Evolutionary conservation across 768 basidiomycete species (phyloP), one percentile per base, ranked within the genome.

Genomic region (Lactarius hengduanensis): DNA sequence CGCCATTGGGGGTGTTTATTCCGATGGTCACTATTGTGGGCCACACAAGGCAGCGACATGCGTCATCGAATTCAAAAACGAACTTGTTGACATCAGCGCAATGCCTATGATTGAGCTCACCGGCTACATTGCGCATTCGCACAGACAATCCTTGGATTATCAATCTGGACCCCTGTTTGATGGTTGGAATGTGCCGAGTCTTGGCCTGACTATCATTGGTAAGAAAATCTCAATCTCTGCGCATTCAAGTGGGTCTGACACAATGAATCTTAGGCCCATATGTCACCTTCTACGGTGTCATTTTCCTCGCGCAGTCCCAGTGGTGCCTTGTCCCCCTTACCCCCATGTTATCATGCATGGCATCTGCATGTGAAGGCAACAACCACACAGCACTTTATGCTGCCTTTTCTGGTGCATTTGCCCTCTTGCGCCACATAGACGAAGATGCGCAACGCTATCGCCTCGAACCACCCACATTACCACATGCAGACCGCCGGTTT

Each of bases 141-240:
- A 53, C 8, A 7, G 6, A 3, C 32, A 50, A 36, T 20, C 60
- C 8, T 36, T 53, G n/a, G 11, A 7, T 36, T 36, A 36, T 15
- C 32, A 5, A 32, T 7, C 47, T 4, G 41, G 41, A n/a, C 20
- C 20, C 10, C 11, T 47, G 4, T 47, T 47, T 34, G 34, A 2
- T 4, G 2, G 43, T 36, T 60, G 59, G 59, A 60, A 47, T n/a
- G 45, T 61, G n/a, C 60, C 60, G 16, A 53, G 60, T 22, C 60
- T 61, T 13, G 59, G 45, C 30, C 3, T 60, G 32, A 47, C 59
- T 7, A 9, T 60, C 34, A 11, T 60, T 13, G 59, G 43, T 60
- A 47, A 47, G 41, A 7, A 7, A 43, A 43, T 43, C 18, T 43
- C 6, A 43, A 43, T 43, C 18, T 43, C 6, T 43, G 16, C 7